These are phyloP conservation scores for Nakazawaea laoshanensis DNA, from an alignment of 805 yeast genomes.

Conservation along the genomic window DNA sequence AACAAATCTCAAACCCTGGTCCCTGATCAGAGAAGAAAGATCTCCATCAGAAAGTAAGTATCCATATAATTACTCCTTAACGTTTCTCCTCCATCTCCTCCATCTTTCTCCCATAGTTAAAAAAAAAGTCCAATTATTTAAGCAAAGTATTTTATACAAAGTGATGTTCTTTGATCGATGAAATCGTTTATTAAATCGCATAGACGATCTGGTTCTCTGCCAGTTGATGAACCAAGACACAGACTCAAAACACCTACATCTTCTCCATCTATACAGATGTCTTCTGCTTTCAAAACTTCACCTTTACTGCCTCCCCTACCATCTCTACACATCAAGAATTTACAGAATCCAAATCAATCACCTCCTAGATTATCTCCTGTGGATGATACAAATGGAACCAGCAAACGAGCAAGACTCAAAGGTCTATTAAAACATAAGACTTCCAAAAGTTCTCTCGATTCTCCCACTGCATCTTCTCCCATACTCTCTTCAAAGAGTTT, in stretches of 20 bases:
- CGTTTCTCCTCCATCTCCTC: too few species aligned
- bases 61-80: too few species aligned
- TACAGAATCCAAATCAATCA: background rate
- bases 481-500: slow-evolving; percentile 7
- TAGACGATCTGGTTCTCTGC: slow-evolving; percentile 15
- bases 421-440: slow-evolving; percentile 8
- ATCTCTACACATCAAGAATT: background rate
- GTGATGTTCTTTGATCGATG: slow-evolving; percentile 13
- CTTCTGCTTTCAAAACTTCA: slow-evolving; percentile 5
- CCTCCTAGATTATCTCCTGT: background rate
- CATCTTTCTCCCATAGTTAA: too few species aligned
- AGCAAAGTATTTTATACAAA: background rate
- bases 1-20: slow-evolving; percentile 9
- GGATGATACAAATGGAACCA: background rate
- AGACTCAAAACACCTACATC: slow-evolving; percentile 6
- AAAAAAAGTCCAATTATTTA: too few species aligned
- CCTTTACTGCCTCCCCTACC: slow-evolving; percentile 9
- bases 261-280: slow-evolving; percentile 3
- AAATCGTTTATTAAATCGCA: slow-evolving; percentile 23
- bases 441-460: slow-evolving; percentile 6
- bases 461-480: slow-evolving; percentile 3
- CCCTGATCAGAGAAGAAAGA: slow-evolving; percentile 14
- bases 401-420: slow-evolving; percentile 5
- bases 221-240: background rate
- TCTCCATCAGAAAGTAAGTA: slow-evolving; percentile 12